Conservation (phyloP, 2,329 filamentous ascomycete genomes). For the Aspergillus caelatus region DNA sequence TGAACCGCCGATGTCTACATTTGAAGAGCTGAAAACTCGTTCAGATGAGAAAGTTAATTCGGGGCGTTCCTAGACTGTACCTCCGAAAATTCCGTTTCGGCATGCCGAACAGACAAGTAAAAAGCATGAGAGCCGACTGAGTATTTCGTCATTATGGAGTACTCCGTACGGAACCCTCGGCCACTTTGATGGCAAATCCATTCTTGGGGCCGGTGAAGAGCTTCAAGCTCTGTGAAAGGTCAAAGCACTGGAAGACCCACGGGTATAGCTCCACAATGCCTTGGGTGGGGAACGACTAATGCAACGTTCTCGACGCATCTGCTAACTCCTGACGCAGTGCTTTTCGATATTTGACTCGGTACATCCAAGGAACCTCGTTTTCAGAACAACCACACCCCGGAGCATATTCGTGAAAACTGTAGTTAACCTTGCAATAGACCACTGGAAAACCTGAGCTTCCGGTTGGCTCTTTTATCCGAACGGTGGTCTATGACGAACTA, state of each 20-base stretch:
- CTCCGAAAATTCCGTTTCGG: not conserved
- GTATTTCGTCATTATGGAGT: conserved; percentile 2
- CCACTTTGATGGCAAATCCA: not conserved
- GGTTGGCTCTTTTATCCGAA: not conserved
- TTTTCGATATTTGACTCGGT: not conserved
- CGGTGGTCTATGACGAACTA: not conserved
- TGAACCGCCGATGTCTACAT: not conserved
- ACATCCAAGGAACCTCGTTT: not conserved
- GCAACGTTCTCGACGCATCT: not conserved
- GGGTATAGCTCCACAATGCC: not conserved
- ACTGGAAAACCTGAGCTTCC: not conserved
- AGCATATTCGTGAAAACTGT: not conserved
- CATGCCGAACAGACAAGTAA: conserved; percentile 2
- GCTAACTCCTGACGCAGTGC: not conserved
- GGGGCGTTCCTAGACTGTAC: not conserved
- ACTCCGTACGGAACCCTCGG: too few relatives aligned
- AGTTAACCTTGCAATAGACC: not conserved
- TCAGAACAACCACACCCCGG: not conserved
- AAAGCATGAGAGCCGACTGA: not conserved
- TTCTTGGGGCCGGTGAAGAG: conserved; percentile 2
- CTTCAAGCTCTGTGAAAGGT: not conserved
- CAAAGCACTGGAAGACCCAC: not conserved
- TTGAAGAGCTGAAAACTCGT: not conserved
- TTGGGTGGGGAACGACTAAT: not conserved
- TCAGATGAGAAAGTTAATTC: not conserved